Evolutionary conservation across 2,329 filamentous ascomycete species (phyloP), one percentile per base, ranked within the genome.

Genomic region (Colletotrichum chlorophyti): DNA sequence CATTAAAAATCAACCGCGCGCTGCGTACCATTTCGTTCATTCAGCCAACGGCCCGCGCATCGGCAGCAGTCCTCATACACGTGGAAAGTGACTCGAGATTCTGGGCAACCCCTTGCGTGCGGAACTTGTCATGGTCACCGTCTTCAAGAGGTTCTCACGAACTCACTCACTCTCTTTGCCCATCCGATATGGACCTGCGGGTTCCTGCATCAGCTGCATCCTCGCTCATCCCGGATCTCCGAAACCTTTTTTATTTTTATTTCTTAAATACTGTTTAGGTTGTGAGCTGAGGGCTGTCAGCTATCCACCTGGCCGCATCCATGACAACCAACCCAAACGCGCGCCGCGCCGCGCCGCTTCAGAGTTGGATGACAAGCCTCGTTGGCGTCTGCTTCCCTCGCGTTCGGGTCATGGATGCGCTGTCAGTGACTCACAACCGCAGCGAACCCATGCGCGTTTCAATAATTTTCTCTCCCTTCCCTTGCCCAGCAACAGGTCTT

Each of bases 391-490:
- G 42, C n/a, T 11, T 43, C 34, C 45, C 14, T 50, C 37, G 40
- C 49, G 49, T 37, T 35, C 19, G 17, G 31, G 21, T 32, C 32
- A 34, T 37, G 43, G 27, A 34, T 59, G 55, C 34, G 55, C 55
- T 59, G 55, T 59, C 55, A 59, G 50, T 49, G 55, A 55, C 37
- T 57, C 53, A 57, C 46, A 27, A 7, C 32, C 32, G 32, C 53
- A 38, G 32, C 29, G 17, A 48, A 49, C 35, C 52, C 35, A 47
- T 53, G 51, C 35, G 41, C 34, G 26, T 49, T 32, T 40, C 34
- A 8, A 15, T 26, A n/a, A n/a, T 26, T 9, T 37, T 19, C 19
- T 34, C 21, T 23, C 21, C 40, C 21, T 21, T 10, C 43, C 21
- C 14, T 23, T 12, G 24, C 17, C 27, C 31, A 21, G 26, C 15